Percentiles rank a stretch among this genome's conserved stretches.
These are phyloP conservation scores for Epichloe scottii DNA, from an alignment of 2,329 filamentous ascomycete species.

Conservation along the genomic window DNA sequence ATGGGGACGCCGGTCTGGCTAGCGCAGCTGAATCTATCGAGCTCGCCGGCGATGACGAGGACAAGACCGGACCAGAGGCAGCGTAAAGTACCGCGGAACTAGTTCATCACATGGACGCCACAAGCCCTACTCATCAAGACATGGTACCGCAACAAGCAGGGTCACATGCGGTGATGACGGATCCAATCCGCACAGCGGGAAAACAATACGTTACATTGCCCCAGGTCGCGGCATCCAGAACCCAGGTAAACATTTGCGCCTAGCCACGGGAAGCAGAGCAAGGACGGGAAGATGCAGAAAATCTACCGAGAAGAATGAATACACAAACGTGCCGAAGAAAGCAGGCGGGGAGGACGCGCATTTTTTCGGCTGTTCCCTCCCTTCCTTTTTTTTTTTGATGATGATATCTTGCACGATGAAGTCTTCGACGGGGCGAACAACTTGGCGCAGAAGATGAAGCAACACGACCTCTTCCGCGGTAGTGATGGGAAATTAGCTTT, in stretches of 20 bases:
- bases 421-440: background rate
- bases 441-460: background rate
- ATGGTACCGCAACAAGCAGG: background rate
- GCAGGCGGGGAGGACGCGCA: background rate
- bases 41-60: constrained; percentile 20
- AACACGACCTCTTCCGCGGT: background rate
- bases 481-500: background rate
- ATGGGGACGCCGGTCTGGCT: constrained; percentile 31
- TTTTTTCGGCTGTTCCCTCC: too few species aligned
- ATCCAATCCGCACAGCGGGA: constrained; percentile 1
- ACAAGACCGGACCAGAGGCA: constrained; percentile 10
- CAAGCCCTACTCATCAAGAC: background rate
- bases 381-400: too few species aligned
- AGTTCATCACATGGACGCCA: background rate
- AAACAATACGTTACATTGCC: constrained; percentile 2
- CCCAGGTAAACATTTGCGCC: background rate
- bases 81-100: background rate
- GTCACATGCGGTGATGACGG: background rate
- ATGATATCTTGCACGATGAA: background rate
- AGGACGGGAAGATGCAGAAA: constrained; percentile 1
- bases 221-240: background rate
- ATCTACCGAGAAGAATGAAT: background rate
- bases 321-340: background rate
- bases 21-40: constrained; percentile 26
- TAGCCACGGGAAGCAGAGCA: background rate